Base-by-base conservation (phyloP, 768 basidiomycete genomes). In the Auricularia cornea region DNA sequence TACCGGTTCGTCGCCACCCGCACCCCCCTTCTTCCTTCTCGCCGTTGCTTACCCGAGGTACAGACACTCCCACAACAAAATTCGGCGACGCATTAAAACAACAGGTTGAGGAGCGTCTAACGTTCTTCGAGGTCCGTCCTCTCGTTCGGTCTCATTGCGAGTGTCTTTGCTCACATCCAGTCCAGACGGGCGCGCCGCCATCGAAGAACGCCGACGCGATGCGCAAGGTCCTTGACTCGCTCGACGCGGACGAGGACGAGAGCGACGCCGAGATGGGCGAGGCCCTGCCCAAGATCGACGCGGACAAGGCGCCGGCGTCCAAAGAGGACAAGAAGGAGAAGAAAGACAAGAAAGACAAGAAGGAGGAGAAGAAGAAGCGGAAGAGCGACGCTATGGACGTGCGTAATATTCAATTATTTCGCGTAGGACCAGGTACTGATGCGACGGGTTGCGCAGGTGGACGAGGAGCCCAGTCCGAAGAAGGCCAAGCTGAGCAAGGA, bases 31-130 rank as follows among this genome's bases (percentile, higher is more conserved):
- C 3, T 10, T 35, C 14, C 35, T 35, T 3, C 28, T 31, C 23
- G n/a, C n/a, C n/a, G n/a, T 44, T 4, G 10, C 29, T 40, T 32
- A 52, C 38, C 61, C 14, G 30, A 23, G 31, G 12, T 4, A 31
- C 23, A 33, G 90, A 92, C 44, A 84, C 82, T 60, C 96, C 96
- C 0, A 92, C 94, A 5, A 75, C 92, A 56, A 95, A 94, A 71
- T 98, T 94, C 68, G 97, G 97, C 66, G 94, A 98, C 72, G 97
- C 94, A 3, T 84, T 99, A 11, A 84, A 91, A 3, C 81, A 83
- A 4, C 97, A 99, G 76, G 97, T 99, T 16, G 96, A 98, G 73
- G 96, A 98, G 74, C 87, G 97, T 14, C 81, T 99, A 3, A 80
- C 81, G 64, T 98, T 98, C 79, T 99, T 97, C 78, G 94, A 96